Percentiles rank a stretch among this genome's conserved stretches.
phyloP scores from a whole-genome alignment of 768 basidiomycete species.

The Mycena filopes region DNA sequence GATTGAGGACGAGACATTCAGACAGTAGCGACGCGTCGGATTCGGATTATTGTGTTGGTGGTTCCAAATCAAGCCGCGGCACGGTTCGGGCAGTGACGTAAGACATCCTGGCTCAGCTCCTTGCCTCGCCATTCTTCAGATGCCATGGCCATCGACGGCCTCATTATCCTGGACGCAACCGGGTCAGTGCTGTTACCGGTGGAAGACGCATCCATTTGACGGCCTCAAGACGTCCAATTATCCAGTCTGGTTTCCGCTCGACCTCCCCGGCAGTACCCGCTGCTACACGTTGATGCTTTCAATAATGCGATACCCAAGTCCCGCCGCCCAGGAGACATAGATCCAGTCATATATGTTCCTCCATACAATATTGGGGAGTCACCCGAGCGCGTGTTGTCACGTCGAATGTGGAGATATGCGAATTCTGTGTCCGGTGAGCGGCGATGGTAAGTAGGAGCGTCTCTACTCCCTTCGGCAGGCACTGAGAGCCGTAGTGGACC shows the following conservation, averaged over 20 bases:
- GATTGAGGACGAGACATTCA: slow-evolving; percentile 32
- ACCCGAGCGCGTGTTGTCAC: slow-evolving; percentile 87
- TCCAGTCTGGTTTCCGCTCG: slow-evolving; percentile 90
- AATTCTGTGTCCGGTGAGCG: slow-evolving; percentile 84
- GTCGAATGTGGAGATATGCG: slow-evolving; percentile 79
- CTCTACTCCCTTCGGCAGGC: slow-evolving; percentile 4
- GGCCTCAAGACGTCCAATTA: slow-evolving; percentile 73
- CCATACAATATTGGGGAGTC: slow-evolving; percentile 55
- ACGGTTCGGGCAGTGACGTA: slow-evolving; percentile 5
- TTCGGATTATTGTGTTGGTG: too few relatives aligned
- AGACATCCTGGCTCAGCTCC: neutral
- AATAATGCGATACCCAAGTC: slow-evolving; percentile 77
- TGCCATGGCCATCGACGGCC: slow-evolving; percentile 80
- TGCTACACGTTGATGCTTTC: slow-evolving; percentile 87
- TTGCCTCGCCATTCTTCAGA: neutral
- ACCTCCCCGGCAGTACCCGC: slow-evolving; percentile 80
- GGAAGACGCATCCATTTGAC: slow-evolving; percentile 29
- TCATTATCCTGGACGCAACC: slow-evolving; percentile 80
- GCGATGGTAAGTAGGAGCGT: slow-evolving; percentile 72
- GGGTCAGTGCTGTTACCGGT: slow-evolving; percentile 60
- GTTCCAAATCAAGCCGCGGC: too few relatives aligned
- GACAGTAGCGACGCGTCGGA: neutral
- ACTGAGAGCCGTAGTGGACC: slow-evolving; percentile 70
- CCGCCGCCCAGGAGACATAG: slow-evolving; percentile 63
- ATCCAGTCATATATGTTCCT: slow-evolving; percentile 79